phyloP scores from a whole-genome alignment of 345 rosid species.

The Iberis pinnata region DNA sequence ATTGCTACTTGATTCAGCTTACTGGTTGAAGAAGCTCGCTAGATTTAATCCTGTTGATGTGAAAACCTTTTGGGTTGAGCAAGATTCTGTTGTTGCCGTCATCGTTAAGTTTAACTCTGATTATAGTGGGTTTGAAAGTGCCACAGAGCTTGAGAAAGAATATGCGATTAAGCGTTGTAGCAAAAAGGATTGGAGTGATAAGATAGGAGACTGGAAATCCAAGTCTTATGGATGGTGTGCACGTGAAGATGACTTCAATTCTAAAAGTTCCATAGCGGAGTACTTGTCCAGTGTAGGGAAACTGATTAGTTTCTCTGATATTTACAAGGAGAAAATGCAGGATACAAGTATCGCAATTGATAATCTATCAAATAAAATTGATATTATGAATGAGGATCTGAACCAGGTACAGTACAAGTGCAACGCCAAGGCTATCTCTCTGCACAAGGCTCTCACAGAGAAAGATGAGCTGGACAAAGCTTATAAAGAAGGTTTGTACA shows the following conservation, averaged over 20 bases:
- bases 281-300: conserved; percentile 54
- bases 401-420: conserved; percentile 44
- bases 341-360: conserved; percentile 41
- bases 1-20: conserved; percentile 30
- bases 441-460: conserved; percentile 61
- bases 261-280: conserved; percentile 60
- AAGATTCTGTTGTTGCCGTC: conserved; percentile 36
- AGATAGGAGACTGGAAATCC: conserved; percentile 29
- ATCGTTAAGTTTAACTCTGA: conserved; percentile 47
- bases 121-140: conserved; percentile 56
- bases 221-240: conserved; percentile 74
- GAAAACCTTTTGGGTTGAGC: conserved; percentile 41
- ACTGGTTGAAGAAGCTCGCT: conserved; percentile 56
- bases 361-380: conserved; percentile 46
- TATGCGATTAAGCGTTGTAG: conserved; percentile 43
- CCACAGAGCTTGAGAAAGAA: conserved; percentile 55
- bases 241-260: conserved; percentile 52
- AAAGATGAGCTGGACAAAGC: conserved; percentile 53
- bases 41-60: conserved; percentile 52
- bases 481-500: conserved; percentile 58
- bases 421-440: conserved; percentile 52
- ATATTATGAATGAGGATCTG: conserved; percentile 53
- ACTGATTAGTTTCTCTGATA: conserved; percentile 46
- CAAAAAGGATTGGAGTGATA: conserved; percentile 52
- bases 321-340: conserved; percentile 41